A percentile compares a stretch with the other conserved stretches of the same genome.
phyloP scores from a whole-genome alignment of 768 basidiomycete species.

The Russula virescens region DNA sequence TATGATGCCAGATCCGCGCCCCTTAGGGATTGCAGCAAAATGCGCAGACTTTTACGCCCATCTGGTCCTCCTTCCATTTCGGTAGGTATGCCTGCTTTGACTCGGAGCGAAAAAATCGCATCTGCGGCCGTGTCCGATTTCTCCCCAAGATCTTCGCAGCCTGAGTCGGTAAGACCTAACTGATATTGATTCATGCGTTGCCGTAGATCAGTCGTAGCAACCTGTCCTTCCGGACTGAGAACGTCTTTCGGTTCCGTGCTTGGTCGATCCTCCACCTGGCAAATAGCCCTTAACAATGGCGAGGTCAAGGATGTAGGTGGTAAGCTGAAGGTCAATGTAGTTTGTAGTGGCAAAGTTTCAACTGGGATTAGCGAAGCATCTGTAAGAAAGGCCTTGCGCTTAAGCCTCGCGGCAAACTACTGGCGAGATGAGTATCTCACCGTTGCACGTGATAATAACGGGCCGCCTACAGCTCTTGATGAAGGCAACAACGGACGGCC shows the following conservation, averaged over 20 bases:
- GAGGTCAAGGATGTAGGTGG: conserved; percentile 25
- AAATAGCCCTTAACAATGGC: conserved; percentile 25
- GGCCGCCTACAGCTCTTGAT: conserved; percentile 83
- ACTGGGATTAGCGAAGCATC: conserved; percentile 71
- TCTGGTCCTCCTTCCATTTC: conserved; percentile 1
- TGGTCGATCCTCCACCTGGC: conserved; percentile 20
- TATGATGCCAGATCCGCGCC: conserved; percentile 21
- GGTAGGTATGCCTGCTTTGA: conserved; percentile 3
- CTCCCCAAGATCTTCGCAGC: neutral
- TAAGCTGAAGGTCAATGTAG: conserved; percentile 53
- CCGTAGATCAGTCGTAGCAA: conserved; percentile 17
- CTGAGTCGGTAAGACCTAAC: conserved; percentile 14
- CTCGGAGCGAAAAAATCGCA: conserved; percentile 12
- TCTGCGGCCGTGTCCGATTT: neutral
- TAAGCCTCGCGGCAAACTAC: conserved; percentile 13
- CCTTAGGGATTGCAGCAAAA: conserved; percentile 11
- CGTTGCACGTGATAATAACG: conserved; percentile 93
- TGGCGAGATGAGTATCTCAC: conserved; percentile 42
- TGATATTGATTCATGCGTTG: conserved; percentile 22
- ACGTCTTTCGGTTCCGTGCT: conserved; percentile 2
- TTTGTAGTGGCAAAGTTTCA: conserved; percentile 71
- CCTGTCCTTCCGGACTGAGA: neutral
- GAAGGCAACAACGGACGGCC: conserved; percentile 73
- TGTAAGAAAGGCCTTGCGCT: conserved; percentile 29
- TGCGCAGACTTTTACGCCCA: conserved; percentile 5